Evolutionary conservation across 257 asterid genomes (phyloP).

Genomic region (Avicennia marina): DNA sequence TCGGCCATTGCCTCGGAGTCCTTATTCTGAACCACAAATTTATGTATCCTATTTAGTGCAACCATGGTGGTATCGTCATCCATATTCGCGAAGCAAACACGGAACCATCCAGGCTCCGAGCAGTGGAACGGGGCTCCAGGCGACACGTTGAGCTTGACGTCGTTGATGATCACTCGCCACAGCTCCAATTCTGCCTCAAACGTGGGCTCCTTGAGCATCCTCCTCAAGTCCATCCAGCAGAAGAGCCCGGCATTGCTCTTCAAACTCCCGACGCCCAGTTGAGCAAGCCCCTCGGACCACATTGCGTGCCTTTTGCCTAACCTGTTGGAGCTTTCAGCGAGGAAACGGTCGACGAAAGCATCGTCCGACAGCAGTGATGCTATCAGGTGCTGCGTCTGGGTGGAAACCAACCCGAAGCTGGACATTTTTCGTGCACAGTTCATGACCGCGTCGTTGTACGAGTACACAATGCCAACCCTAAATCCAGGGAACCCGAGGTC

Average conservation of each 20-base stretch:
- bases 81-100: conserved; percentile 1
- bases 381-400: not conserved
- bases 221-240: conserved; percentile 5
- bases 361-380: not conserved
- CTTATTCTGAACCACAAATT: not conserved
- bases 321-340: not conserved
- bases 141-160: not conserved
- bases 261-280: not conserved
- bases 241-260: not conserved
- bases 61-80: not conserved
- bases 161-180: not conserved
- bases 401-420: not conserved
- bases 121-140: not conserved
- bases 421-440: not conserved
- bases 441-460: not conserved
- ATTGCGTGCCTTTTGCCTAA: not conserved
- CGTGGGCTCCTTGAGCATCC: not conserved
- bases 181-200: not conserved
- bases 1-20: too few relatives aligned
- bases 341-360: not conserved
- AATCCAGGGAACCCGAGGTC: conserved; percentile 20
- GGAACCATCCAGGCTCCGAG: not conserved
- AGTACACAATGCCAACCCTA: conserved; percentile 11
- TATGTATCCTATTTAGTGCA: not conserved
- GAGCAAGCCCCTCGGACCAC: not conserved